Base-by-base conservation (phyloP, 108 stramenopile species). In the Bacterosira constricta region DNA sequence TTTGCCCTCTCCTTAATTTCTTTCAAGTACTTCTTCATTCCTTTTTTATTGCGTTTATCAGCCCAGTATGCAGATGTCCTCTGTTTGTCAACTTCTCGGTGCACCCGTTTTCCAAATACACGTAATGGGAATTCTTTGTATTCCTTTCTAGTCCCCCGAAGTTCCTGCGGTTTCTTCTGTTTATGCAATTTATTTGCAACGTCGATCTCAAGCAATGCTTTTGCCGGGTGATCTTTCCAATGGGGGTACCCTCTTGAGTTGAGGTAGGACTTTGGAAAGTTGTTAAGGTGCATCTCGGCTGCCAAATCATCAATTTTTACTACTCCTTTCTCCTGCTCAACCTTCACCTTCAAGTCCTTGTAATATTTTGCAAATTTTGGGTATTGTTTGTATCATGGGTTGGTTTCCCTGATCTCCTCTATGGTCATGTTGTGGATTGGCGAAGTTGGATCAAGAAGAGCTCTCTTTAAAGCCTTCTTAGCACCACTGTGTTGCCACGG, bases 401-500 rank as follows among this genome's bases (percentile, higher is more conserved):
- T 27, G 11, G 54, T 42, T 2, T 41, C 27, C 1, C 21, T 15
- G 20, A 60, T 41, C 4, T 60, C 21, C 2, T 60, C 67, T 7
- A 54, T 17, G 21, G 51, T 56, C 67, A 68, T 68, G 23, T 32
- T 42, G 42, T 68, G 67, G 26, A 68, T 45, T 15, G 23, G 2
- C 10, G 38, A 44, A 3, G 23, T 56, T 6, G 54, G 67, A 44
- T 68, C 39, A 44, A 68, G 67, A 38, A 68, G 67, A 17, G 47
- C 38, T 23, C 53, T 36, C 42, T 68, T 68, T 11, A 68, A 25
- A 25, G 55, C 41, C 42, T 68, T 68, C 38, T 68, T 68, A 0
- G 67, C 67, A 21, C 41, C 23, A 44, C 67, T 68, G 41, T 68
- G 39, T 55, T 68, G 67, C 67, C 67, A 68, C 13, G 38, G 37